Evolutionary conservation across 768 basidiomycete genomes (phyloP).

Genomic region (Russula virescens): DNA sequence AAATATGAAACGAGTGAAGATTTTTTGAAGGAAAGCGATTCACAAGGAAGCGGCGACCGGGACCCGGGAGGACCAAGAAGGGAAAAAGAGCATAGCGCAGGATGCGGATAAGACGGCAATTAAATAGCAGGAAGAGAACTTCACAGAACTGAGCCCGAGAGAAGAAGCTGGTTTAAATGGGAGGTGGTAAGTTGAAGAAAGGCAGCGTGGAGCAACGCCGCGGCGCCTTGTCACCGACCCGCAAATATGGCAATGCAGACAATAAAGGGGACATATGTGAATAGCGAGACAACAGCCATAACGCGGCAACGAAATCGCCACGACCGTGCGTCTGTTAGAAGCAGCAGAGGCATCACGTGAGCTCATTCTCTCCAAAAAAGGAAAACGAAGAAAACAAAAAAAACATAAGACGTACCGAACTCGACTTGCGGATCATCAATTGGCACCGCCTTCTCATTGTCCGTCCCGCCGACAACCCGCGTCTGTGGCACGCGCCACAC

Average conservation of each 20-base stretch:
- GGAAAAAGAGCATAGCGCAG: neutral
- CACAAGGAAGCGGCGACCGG: neutral
- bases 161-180: neutral
- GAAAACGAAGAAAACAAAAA: neutral
- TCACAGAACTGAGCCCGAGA: conserved; percentile 10
- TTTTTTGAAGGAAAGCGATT: neutral
- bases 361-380: neutral
- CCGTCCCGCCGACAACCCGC: conserved; percentile 50
- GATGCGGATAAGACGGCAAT: neutral
- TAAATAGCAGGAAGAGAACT: neutral
- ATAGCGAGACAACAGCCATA: conserved; percentile 58
- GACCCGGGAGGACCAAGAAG: neutral
- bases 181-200: neutral
- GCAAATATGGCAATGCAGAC: conserved; percentile 64
- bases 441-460: conserved; percentile 60
- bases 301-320: conserved; percentile 75
- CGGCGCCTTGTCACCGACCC: conserved; percentile 8
- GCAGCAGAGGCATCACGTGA: neutral
- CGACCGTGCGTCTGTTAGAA: conserved; percentile 66
- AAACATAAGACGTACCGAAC: conserved; percentile 46
- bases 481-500: conserved; percentile 56
- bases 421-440: conserved; percentile 79
- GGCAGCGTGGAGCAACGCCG: neutral
- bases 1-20: conserved; percentile 3
- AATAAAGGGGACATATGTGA: conserved; percentile 79